Evolutionary conservation across 169 alveolate genomes (phyloP), one percentile per base, ranked within the genome.

Genomic region (Plasmodium sp.): DNA sequence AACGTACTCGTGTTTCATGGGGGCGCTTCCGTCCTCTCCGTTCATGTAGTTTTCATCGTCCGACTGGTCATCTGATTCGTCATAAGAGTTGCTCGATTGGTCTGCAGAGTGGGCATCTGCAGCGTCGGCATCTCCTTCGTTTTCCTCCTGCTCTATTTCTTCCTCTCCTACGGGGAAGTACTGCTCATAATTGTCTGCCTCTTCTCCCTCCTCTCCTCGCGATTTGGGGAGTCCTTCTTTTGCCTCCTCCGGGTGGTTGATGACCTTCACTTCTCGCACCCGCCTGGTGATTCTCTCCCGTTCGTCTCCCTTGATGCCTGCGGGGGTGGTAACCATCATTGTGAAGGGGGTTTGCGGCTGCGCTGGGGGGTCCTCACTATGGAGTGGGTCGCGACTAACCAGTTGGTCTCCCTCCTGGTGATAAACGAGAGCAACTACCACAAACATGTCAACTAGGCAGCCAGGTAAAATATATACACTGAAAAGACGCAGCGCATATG

Each of bases 1-100:
- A 9, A 77, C 48, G 31, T 75, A 86, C 36, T 86, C 93, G 45
- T 86, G 93, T 77, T 86, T 86, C 85, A 86, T 58, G 5, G 71
- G 67, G 5, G 45, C 93, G 16, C 33, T 48, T 22, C 54, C 71
- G 56, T 86, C 31, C 27, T 43, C 48, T 45, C 81, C 93, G 41
- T 79, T 36, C 33, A 71, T 56, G 73, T 39, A 14, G 48, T 86
- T 14, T 22, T 22, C 43, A 36, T 85, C 86, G 31, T 48, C 93
- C 7, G 39, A 22, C 14, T 48, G 72, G 1, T 74, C 79, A 27
- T 74, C 81, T 12, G 79, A 73, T 5, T 85, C 67, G 7, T 85
- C 86, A 5, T 74, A 85, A n/a, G 22, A 75, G 54, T 72, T 82
- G 3, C 80, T 80, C 0, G 62, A 71, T n/a, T 75, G 84, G 1